Percentiles rank a stretch among this genome's conserved stretches.
Evolutionary conservation across 768 basidiomycete species (phyloP).

Genomic region (Termitomyces sp.): DNA sequence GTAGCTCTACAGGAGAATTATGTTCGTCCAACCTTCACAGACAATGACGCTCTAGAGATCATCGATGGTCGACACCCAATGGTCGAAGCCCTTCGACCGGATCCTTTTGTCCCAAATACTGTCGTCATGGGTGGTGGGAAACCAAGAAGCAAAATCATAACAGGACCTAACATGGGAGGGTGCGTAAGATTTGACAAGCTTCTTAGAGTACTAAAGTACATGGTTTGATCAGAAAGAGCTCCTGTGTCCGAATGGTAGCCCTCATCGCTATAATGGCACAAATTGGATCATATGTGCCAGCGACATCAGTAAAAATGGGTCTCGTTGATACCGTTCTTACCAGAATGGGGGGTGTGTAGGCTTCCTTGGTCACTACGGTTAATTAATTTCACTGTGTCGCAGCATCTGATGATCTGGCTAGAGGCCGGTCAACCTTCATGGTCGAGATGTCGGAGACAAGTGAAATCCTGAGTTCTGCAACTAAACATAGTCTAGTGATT

Average conservation of each 20-base stretch:
- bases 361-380: not conserved
- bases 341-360: conserved; percentile 76
- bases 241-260: conserved; percentile 75
- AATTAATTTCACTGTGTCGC: conserved; percentile 3
- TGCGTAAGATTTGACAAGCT: conserved; percentile 21
- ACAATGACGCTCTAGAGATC: conserved; percentile 68
- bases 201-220: not conserved
- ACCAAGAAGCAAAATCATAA: conserved; percentile 66
- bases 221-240: conserved; percentile 62
- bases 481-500: conserved; percentile 77
- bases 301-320: conserved; percentile 66
- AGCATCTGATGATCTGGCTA: conserved; percentile 86
- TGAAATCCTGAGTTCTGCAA: conserved; percentile 79
- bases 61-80: conserved; percentile 90
- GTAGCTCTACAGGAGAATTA: conserved; percentile 78
- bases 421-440: conserved; percentile 94
- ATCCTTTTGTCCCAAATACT: conserved; percentile 87
- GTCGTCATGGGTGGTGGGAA: conserved; percentile 56
- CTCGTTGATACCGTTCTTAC: conserved; percentile 84
- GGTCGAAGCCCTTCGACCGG: conserved; percentile 72
- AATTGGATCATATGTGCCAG: conserved; percentile 93
- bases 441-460: conserved; percentile 94
- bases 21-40: conserved; percentile 71
- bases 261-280: conserved; percentile 82
- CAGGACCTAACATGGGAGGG: conserved; percentile 86